phyloP scores from a whole-genome alignment of 1,284 basidiomycete genomes.

The Sporisorium iseilematis-ciliati region DNA sequence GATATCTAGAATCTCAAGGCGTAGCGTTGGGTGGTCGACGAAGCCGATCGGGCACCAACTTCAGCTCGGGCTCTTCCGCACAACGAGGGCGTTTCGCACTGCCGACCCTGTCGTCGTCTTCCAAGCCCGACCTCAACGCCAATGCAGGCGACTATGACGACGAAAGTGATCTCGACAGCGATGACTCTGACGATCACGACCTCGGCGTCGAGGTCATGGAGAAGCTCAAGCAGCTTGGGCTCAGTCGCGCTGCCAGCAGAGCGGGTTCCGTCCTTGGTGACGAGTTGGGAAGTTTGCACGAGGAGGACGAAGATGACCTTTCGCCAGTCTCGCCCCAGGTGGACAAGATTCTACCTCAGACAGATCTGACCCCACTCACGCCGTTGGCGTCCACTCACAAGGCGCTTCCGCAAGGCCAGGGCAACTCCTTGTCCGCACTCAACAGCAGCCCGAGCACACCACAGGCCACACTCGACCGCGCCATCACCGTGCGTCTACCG shows the following conservation, averaged over 20 bases:
- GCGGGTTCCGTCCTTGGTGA: slow-evolving; percentile 54
- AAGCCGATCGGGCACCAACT: slow-evolving; percentile 33
- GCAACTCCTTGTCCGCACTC: not conserved
- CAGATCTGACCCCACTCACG: slow-evolving; percentile 29
- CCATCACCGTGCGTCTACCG: slow-evolving; percentile 27
- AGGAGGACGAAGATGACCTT: slow-evolving; percentile 53
- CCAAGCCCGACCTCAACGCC: slow-evolving; percentile 20
- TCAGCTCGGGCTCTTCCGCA: slow-evolving; percentile 42
- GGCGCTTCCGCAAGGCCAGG: slow-evolving; percentile 7
- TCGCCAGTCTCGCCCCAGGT: slow-evolving; percentile 45
- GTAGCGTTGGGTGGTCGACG: slow-evolving; percentile 41
- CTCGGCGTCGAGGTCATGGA: slow-evolving; percentile 45
- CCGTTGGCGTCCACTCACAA: slow-evolving; percentile 33
- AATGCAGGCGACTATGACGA: slow-evolving; percentile 19
- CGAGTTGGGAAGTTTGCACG: slow-evolving; percentile 47
- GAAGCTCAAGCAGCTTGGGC: slow-evolving; percentile 48
- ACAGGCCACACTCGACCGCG: slow-evolving; percentile 24
- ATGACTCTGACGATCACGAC: slow-evolving; percentile 48
- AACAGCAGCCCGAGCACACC: slow-evolving; percentile 25
- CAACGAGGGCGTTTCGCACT: slow-evolving; percentile 32
- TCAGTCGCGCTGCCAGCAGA: slow-evolving; percentile 50
- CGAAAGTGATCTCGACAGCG: slow-evolving; percentile 43
- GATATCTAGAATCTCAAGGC: slow-evolving; percentile 60
- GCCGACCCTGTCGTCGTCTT: slow-evolving; percentile 19
- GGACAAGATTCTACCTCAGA: slow-evolving; percentile 16